Percentiles rank a stretch among this genome's conserved stretches.
Conservation (phyloP, 2,329 filamentous ascomycete genomes). For the Apiospora marii region DNA sequence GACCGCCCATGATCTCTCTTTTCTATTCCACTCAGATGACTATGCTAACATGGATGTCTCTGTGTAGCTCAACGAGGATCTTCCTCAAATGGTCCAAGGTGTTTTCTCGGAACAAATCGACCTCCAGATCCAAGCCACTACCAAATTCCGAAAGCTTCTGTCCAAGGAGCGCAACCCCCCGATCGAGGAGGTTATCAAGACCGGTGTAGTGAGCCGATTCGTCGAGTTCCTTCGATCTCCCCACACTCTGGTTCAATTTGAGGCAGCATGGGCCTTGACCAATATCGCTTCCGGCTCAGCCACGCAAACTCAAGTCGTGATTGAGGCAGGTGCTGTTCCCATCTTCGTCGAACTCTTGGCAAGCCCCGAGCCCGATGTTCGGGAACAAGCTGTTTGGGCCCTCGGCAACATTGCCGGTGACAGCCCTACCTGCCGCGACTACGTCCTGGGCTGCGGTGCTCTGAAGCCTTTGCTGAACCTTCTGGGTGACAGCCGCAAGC, state of each 20-base stretch:
- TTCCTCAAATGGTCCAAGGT: constrained; percentile 96
- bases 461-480: constrained; percentile 89
- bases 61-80: constrained; percentile 89
- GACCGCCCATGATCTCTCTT: neutral
- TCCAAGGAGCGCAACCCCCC: constrained; percentile 99
- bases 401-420: constrained; percentile 98
- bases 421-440: constrained; percentile 96
- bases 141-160: constrained; percentile 96
- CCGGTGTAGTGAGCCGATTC: constrained; percentile 94
- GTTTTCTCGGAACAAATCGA: constrained; percentile 99
- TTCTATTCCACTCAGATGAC: too few relatives aligned
- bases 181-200: constrained; percentile 99
- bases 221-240: constrained; percentile 98
- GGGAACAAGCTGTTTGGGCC: constrained; percentile 98
- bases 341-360: constrained; percentile 97
- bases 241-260: constrained; percentile 97
- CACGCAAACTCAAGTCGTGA: constrained; percentile 97
- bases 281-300: constrained; percentile 99
- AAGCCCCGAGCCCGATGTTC: constrained; percentile 96
- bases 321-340: constrained; percentile 95
- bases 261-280: constrained; percentile 98
- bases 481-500: constrained; percentile 95
- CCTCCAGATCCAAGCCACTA: constrained; percentile 94
- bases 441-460: constrained; percentile 89
- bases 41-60: constrained; percentile 14